Base-by-base conservation (phyloP, 75 land plant species). In the Pinus tabuliformis region DNA sequence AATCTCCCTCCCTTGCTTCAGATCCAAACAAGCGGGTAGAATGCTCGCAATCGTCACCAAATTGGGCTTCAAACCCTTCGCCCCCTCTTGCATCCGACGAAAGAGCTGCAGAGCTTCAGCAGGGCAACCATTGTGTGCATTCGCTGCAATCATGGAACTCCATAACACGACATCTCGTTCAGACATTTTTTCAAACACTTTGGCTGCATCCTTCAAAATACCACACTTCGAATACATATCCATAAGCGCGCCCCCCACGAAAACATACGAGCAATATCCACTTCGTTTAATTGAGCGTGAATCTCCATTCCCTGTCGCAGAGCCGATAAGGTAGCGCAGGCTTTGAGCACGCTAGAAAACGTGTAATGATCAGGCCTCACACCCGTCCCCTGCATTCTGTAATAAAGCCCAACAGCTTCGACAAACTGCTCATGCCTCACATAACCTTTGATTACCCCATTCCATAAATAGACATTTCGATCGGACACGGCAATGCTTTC, bases 391-490 rank as follows among this genome's bases (percentile, higher is more conserved):
- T 60, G 62, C 62, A 60, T 60, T 86, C 83, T 28, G 79, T 81
- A 33, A 36, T 64, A 64, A 8, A 64, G 18, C 65, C 82, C 79
- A 62, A 89, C 30, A 1, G 87, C 89, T 33, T 70, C n/a, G 62
- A 81, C 86, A 85, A 87, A 86, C 73, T 82, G 78, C 62, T 86
- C 91, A 68, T 58, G 72, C 52, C 79, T 73, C 62, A 88, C 91
- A 61, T 86, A 65, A 0, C 85, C 86, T 42, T 80, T 73, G 72
- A 91, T 82, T 24, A 91, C 13, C 1, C 89, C 82, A 58, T 89
- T 91, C 93, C 93, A 91, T 1, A 91, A 86, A 2, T 33, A 74
- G 16, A 76, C 26, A 73, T 89, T 85, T 36, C 84, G 84, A 59
- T 89, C 83, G 60, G 75, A 76, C 2, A 82, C 64, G 65, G 79